Conservation (phyloP, 768 basidiomycete genomes). For the Boletus pseudo-olivaceus region DNA sequence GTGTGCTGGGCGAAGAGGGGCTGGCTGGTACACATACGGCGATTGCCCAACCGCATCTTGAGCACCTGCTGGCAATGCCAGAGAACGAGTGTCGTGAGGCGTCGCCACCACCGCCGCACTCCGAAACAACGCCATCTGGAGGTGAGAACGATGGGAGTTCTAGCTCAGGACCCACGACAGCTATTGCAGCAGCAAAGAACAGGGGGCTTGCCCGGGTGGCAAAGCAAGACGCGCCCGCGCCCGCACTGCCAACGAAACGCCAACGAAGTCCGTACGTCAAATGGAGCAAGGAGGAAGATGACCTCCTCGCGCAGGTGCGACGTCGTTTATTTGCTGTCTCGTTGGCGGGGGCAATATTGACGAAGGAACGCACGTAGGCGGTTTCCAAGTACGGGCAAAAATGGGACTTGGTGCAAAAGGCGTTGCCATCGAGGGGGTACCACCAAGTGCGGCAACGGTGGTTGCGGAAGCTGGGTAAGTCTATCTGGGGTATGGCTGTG, state of each 20-base stretch:
- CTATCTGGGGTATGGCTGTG: neutral
- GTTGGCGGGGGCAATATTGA: neutral
- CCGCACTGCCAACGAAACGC: conserved; percentile 28
- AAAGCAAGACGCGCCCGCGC: conserved; percentile 24
- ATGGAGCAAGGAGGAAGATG: conserved; percentile 43
- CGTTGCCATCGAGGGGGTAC: conserved; percentile 38
- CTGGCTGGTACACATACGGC: neutral
- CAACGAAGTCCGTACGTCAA: conserved; percentile 40
- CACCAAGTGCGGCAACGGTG: conserved; percentile 44
- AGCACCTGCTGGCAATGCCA: neutral
- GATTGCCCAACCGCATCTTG: neutral
- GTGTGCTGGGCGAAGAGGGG: neutral
- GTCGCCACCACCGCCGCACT: neutral
- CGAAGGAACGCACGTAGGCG: conserved; percentile 21
- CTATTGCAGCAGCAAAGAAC: conserved; percentile 8
- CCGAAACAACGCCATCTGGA: conserved; percentile 8
- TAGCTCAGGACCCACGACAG: neutral
- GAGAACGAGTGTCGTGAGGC: conserved; percentile 8
- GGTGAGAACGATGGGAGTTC: neutral
- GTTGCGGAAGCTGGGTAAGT: conserved; percentile 38
- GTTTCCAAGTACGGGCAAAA: conserved; percentile 39
- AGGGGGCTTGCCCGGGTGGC: conserved; percentile 25
- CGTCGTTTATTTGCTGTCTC: neutral
- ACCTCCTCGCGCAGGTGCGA: conserved; percentile 36
- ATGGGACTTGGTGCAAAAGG: conserved; percentile 41